phyloP scores from a whole-genome alignment of 352 stramenopile genomes.

The Thalassiosira exigua region DNA sequence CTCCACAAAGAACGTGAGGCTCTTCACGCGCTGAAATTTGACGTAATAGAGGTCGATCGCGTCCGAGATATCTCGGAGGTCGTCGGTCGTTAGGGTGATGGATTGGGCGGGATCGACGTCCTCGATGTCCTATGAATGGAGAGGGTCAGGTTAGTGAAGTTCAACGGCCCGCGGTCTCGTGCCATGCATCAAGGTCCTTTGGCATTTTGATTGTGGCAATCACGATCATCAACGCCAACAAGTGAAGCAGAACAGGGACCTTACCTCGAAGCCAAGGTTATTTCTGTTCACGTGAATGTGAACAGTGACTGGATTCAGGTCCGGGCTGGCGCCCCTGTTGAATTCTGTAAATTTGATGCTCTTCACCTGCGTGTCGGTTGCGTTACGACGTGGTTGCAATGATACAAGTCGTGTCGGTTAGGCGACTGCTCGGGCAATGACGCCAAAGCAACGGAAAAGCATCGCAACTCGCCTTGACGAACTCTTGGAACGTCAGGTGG shows the following conservation, averaged over 20 bases:
- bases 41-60: constrained; percentile 75
- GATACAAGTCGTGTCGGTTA: too few species aligned
- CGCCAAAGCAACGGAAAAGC: neutral
- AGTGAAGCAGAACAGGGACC: constrained; percentile 1
- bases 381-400: too few species aligned
- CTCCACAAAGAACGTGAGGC: constrained; percentile 82
- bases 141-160: too few species aligned
- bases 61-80: constrained; percentile 70
- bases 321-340: constrained; percentile 74
- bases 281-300: constrained; percentile 79
- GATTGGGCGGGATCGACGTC: constrained; percentile 80
- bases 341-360: constrained; percentile 82
- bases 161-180: too few species aligned
- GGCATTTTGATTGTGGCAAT: too few species aligned
- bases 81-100: constrained; percentile 67
- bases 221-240: too few species aligned
- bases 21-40: constrained; percentile 81
- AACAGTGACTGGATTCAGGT: constrained; percentile 72
- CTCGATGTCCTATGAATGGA: constrained; percentile 70
- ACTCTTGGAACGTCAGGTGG: constrained; percentile 82
- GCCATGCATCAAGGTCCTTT: too few species aligned
- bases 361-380: constrained; percentile 71
- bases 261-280: constrained; percentile 81
- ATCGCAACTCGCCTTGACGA: constrained; percentile 67
- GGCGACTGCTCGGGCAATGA: too few species aligned